Evolutionary conservation across 768 basidiomycete genomes (phyloP).

Genomic region (Russula foetens): DNA sequence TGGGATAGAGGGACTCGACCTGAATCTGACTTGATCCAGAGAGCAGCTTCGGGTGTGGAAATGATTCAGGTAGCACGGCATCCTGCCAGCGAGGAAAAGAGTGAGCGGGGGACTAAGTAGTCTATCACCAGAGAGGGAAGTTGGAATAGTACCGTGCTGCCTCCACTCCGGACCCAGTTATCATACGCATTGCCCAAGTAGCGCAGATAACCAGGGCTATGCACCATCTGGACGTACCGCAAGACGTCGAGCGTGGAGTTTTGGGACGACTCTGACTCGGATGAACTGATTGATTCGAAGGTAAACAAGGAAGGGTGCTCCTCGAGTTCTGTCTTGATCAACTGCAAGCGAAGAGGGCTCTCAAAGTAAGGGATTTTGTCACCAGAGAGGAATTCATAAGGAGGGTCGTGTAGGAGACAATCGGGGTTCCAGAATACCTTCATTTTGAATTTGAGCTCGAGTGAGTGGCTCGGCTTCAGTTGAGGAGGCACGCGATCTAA

Average conservation of each 20-base stretch:
- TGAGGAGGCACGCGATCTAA: too few species aligned
- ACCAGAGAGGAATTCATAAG: conserved; percentile 27
- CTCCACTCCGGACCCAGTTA: conserved; percentile 26
- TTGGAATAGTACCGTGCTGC: conserved; percentile 20
- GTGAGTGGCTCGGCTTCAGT: too few species aligned
- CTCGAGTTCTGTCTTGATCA: conserved; percentile 23
- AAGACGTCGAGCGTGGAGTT: not conserved
- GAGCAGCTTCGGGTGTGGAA: conserved; percentile 23
- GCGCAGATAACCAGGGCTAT: conserved; percentile 23
- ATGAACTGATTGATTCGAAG: conserved; percentile 15
- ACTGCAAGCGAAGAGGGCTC: conserved; percentile 24
- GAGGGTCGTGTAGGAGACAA: conserved; percentile 26
- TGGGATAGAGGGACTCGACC: conserved; percentile 11
- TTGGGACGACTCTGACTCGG: not conserved
- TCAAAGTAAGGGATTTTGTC: conserved; percentile 25
- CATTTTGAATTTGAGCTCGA: conserved; percentile 9
- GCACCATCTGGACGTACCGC: conserved; percentile 21
- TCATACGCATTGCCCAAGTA: conserved; percentile 26
- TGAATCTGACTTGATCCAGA: not conserved
- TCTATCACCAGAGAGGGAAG: not conserved
- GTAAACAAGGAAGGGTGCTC: not conserved
- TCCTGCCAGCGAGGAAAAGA: not conserved
- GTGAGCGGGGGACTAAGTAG: not conserved
- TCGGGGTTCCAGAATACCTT: conserved; percentile 21
- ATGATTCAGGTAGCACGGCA: conserved; percentile 29